These are phyloP conservation scores for Diaporthe vexans DNA, from an alignment of 2,329 filamentous ascomycete species.

Conservation along the genomic window DNA sequence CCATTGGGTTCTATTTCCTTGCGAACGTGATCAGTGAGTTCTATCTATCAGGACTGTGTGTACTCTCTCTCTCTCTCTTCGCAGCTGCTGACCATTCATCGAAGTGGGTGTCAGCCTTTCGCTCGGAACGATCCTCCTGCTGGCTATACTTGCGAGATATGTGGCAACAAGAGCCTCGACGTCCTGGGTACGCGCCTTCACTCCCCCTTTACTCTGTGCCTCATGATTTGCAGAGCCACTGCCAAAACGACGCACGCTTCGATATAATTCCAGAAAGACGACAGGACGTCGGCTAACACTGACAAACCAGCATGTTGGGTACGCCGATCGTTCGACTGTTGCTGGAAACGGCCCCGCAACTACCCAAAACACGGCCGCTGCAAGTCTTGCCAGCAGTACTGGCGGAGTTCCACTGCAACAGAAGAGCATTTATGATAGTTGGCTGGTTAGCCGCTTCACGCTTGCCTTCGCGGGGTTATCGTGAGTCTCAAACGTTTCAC, in stretches of 20 bases:
- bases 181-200: slow-evolving; percentile 42
- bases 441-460: slow-evolving; percentile 60
- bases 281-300: not conserved
- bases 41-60: not conserved
- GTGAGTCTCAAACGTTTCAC: slow-evolving; percentile 44
- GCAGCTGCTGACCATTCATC: not conserved
- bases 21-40: slow-evolving; percentile 55
- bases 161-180: slow-evolving; percentile 53
- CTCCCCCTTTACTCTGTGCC: not conserved
- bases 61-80: no score
- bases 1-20: slow-evolving; percentile 51
- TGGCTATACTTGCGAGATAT: slow-evolving; percentile 58
- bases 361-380: slow-evolving; percentile 39
- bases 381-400: slow-evolving; percentile 42
- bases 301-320: slow-evolving; percentile 47
- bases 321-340: slow-evolving; percentile 45
- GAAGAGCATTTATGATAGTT: slow-evolving; percentile 59
- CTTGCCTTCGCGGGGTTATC: slow-evolving; percentile 58
- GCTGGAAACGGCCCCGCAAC: not conserved
- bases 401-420: slow-evolving; percentile 38
- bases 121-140: slow-evolving; percentile 52
- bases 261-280: no score
- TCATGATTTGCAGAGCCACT: not conserved
- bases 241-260: not conserved
- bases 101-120: slow-evolving; percentile 57